Percentiles rank a stretch among this genome's conserved stretches.
Evolutionary conservation across 2,329 filamentous ascomycete species (phyloP).

Genomic region (Diaporthe vexans): DNA sequence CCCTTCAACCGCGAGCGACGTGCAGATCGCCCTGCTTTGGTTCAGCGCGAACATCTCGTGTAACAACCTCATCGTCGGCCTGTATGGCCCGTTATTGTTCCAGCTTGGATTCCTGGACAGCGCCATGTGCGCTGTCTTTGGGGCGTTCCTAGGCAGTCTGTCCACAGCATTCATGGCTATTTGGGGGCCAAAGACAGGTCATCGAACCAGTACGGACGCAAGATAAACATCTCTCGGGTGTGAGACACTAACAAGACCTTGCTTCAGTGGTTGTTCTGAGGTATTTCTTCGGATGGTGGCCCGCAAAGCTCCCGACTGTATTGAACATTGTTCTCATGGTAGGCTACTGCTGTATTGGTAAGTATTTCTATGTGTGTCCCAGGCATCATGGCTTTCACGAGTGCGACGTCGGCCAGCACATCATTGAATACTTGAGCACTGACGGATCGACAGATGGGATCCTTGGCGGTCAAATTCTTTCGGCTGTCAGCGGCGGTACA

Average conservation of each 20-base stretch:
- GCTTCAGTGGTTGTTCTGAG: conserved; percentile 2
- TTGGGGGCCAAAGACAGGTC: conserved; percentile 48
- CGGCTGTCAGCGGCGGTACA: conserved; percentile 70
- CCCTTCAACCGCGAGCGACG: conserved; percentile 51
- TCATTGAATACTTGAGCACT: too few species aligned
- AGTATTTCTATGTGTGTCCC: background rate
- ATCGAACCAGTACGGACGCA: conserved; percentile 30
- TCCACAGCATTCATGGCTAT: conserved; percentile 49
- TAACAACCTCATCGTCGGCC: conserved; percentile 55
- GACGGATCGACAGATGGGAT: conserved; percentile 68
- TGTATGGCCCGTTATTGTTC: conserved; percentile 50
- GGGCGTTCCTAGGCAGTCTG: conserved; percentile 46
- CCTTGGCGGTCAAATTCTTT: conserved; percentile 77
- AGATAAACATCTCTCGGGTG: background rate
- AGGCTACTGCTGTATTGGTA: conserved; percentile 23
- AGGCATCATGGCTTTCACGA: too few species aligned
- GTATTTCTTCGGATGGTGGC: conserved; percentile 21
- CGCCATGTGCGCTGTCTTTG: conserved; percentile 48
- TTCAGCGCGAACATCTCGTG: conserved; percentile 60
- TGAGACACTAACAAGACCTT: background rate
- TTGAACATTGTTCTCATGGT: conserved; percentile 20
- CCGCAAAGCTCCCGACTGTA: background rate
- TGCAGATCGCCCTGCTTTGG: conserved; percentile 59
- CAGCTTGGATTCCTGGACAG: conserved; percentile 49
- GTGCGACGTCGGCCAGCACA: too few species aligned